These are phyloP conservation scores for Torulaspora franciscae DNA, from an alignment of 805 yeast species.

Conservation along the genomic window DNA sequence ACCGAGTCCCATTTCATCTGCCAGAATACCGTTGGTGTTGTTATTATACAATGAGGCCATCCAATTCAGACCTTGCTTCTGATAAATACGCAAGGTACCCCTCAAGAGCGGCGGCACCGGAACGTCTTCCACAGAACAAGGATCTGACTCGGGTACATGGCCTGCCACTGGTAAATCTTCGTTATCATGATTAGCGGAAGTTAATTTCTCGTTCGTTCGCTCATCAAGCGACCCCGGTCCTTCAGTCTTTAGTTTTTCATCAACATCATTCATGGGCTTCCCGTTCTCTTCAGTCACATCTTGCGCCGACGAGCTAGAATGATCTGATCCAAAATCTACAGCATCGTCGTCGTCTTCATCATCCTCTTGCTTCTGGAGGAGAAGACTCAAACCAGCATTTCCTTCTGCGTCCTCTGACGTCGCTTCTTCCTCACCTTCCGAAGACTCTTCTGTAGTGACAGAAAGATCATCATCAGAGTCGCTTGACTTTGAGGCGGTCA, in stretches of 20 bases:
- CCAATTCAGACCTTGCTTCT: slow-evolving; percentile 96
- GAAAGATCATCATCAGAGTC: slow-evolving; percentile 14
- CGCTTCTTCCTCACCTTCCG: slow-evolving; percentile 4
- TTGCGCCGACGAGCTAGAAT: background rate
- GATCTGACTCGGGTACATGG: slow-evolving; percentile 19
- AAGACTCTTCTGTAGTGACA: slow-evolving; percentile 23
- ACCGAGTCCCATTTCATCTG: slow-evolving; percentile 98
- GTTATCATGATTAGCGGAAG: background rate
- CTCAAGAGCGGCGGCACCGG: slow-evolving; percentile 71
- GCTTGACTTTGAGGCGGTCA: slow-evolving; percentile 1
- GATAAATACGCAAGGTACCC: slow-evolving; percentile 84
- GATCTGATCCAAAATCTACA: background rate
- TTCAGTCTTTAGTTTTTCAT: background rate
- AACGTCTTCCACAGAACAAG: slow-evolving; percentile 56
- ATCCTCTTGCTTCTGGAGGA: background rate
- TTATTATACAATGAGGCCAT: slow-evolving; percentile 87
- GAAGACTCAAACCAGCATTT: slow-evolving; percentile 7
- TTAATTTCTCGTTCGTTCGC: background rate
- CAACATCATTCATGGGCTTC: background rate
- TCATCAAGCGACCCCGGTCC: background rate
- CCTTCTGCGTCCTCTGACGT: background rate
- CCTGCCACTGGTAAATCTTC: slow-evolving; percentile 17
- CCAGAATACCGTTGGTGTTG: slow-evolving; percentile 91
- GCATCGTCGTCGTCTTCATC: slow-evolving; percentile 1
- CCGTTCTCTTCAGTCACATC: background rate